Conservation (phyloP, 1,284 basidiomycete genomes). For the Cerioporus squamosus region DNA sequence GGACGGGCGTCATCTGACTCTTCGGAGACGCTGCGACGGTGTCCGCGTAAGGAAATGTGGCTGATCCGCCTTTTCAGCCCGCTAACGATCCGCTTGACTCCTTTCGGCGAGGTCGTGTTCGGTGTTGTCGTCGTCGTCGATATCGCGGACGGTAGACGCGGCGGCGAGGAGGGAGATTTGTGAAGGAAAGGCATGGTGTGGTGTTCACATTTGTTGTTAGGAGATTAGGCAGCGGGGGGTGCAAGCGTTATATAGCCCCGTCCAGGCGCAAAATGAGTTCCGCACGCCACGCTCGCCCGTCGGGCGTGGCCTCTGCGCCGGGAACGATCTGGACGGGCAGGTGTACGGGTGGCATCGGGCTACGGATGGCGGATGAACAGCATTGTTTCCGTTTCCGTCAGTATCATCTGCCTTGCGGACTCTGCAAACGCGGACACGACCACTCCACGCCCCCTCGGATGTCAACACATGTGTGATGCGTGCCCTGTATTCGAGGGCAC, state of each 20-base stretch:
- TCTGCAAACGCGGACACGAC: not conserved
- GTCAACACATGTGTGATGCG: slow-evolving; percentile 13
- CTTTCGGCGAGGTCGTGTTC: slow-evolving; percentile 11
- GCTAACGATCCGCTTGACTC: slow-evolving; percentile 25
- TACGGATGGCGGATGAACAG: not conserved
- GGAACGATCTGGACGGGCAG: slow-evolving; percentile 18
- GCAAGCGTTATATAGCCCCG: slow-evolving; percentile 15
- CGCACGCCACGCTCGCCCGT: slow-evolving; percentile 15
- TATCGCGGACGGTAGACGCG: not conserved
- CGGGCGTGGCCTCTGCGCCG: slow-evolving; percentile 18
- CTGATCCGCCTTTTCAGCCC: slow-evolving; percentile 23
- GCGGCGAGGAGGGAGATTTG: slow-evolving; percentile 10
- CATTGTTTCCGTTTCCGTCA: slow-evolving; percentile 1
- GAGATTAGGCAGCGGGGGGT: not conserved
- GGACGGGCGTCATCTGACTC: not conserved
- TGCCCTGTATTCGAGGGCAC: not conserved
- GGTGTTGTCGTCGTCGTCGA: not conserved
- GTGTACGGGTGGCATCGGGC: slow-evolving; percentile 11
- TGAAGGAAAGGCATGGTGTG: slow-evolving; percentile 10
- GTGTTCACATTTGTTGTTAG: slow-evolving; percentile 3
- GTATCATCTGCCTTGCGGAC: not conserved
- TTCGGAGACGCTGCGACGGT: slow-evolving; percentile 8
- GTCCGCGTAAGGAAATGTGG: slow-evolving; percentile 18
- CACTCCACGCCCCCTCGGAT: slow-evolving; percentile 17
- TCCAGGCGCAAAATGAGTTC: not conserved